Base-by-base conservation (phyloP, 1,139 yeast species). In the Casaregolazyma suthepensis region DNA sequence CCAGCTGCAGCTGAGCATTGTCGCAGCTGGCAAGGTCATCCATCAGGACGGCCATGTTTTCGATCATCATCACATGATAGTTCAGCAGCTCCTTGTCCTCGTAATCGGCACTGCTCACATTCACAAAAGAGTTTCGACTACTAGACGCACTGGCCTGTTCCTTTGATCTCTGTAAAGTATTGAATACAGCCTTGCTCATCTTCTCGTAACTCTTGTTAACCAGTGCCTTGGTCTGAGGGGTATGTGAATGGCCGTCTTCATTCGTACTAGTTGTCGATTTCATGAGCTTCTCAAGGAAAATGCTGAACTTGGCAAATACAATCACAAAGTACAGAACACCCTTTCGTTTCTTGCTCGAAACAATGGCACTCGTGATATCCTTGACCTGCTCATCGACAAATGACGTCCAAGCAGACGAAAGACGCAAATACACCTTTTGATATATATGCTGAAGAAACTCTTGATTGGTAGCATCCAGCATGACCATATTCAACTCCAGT, bases 391-490 rank as follows among this genome's bases (percentile, higher is more conserved):
- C 71, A 29, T 76, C 78, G 31, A 86, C 70, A 58, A 79, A 82
- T 57, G 77, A 79, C 38, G 71, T 70, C 96, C 96, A 88, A 20
- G 74, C 72, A 44, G 69, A 70, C 49, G 71, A 72, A 50, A 82
- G 73, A 62, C 79, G 79, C 42, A 83, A 83, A 22, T 74, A 71
- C 3, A 83, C 61, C 59, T 80, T 80, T 46, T 73, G 75, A 59
- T 85, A 71, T 56, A 78, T 74, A 48, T 78, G 75, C 57, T 79
- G 74, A 38, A 85, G 69, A 61, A 79, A 88, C 58, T 87, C 96
- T 65, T 85, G 91, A 66, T 83, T 80, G 1, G 85, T 74, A 2
- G 79, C 71, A 22, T 75, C 76, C 37, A 77, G 63, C 19, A 66
- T 65, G 35, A 61, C 61, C 6, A 70, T 66, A 15, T 71, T 66